Evolutionary conservation across 2,329 filamentous ascomycete species (phyloP).

Genomic region (Nemania diffusa): DNA sequence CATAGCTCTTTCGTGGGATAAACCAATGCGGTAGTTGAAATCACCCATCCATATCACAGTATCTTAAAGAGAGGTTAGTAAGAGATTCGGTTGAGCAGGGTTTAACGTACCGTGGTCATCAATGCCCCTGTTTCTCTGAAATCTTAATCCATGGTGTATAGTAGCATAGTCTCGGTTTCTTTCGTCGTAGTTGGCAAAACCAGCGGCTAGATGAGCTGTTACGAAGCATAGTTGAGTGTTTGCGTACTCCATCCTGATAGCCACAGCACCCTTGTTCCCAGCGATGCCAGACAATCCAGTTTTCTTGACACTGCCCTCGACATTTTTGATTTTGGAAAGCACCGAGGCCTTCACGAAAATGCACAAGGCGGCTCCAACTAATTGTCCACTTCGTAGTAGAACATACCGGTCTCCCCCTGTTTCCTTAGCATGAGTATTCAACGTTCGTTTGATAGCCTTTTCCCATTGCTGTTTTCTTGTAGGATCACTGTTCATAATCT

Average conservation of each 20-base stretch:
- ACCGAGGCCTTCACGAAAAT: constrained; percentile 87
- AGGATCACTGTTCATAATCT: constrained; percentile 99
- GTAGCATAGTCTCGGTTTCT: constrained; percentile 92
- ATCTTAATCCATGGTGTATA: constrained; percentile 86
- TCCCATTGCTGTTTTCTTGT: constrained; percentile 89
- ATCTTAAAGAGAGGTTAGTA: constrained; percentile 54
- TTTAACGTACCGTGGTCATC: constrained; percentile 78
- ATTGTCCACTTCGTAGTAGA: constrained; percentile 87
- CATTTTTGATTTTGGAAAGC: constrained; percentile 88
- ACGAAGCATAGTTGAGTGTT: constrained; percentile 95
- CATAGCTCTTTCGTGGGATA: constrained; percentile 80
- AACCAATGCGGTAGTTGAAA: constrained; percentile 96
- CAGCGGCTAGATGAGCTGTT: constrained; percentile 94
- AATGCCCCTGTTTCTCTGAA: constrained; percentile 90
- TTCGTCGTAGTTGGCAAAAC: constrained; percentile 97
- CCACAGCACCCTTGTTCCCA: constrained; percentile 97
- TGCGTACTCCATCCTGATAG: constrained; percentile 93
- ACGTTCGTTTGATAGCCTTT: constrained; percentile 76
- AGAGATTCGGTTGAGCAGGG: constrained; percentile 14
- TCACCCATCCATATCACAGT: constrained; percentile 95
- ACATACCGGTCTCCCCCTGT: constrained; percentile 83
- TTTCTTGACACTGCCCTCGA: constrained; percentile 96
- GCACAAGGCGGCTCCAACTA: constrained; percentile 92
- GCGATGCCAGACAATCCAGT: constrained; percentile 94
- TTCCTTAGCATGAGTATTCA: constrained; percentile 76